Conservation (phyloP, 2,329 filamentous ascomycete species). For the Colletotrichum tanaceti region DNA sequence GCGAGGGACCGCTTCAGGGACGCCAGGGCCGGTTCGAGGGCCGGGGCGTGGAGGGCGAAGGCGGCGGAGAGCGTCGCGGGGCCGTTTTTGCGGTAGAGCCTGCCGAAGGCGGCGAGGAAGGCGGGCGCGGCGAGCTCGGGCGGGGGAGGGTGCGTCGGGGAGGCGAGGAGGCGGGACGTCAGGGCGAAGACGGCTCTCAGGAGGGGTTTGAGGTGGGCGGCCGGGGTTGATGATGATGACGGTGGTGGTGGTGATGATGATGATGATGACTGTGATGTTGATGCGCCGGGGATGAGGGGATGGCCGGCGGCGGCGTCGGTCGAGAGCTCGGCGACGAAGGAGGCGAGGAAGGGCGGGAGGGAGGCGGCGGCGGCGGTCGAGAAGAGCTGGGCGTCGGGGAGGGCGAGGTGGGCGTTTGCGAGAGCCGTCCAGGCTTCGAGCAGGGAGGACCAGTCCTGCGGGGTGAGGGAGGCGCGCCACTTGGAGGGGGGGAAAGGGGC, state of each 20-base stretch:
- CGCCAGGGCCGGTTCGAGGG: conserved; percentile 67
- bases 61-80: conserved; percentile 61
- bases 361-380: conserved; percentile 62
- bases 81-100: conserved; percentile 73
- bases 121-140: conserved; percentile 69
- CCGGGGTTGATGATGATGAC: conserved; percentile 29
- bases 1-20: conserved; percentile 72
- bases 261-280: background rate
- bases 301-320: conserved; percentile 53
- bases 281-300: conserved; percentile 48
- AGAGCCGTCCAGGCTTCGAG: conserved; percentile 81
- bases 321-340: conserved; percentile 70
- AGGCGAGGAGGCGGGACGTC: conserved; percentile 65
- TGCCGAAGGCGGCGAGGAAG: conserved; percentile 76
- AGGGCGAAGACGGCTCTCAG: conserved; percentile 75
- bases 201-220: conserved; percentile 56
- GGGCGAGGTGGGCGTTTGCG: conserved; percentile 71
- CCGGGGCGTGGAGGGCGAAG: conserved; percentile 59
- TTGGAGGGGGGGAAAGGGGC: conserved; percentile 79
- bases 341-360: conserved; percentile 69
- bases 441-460: conserved; percentile 81
- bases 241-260: conserved; percentile 22
- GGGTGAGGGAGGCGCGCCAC: conserved; percentile 73
- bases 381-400: conserved; percentile 70
- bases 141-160: conserved; percentile 53